These are phyloP conservation scores for Neopestalotiopsis sp. DNA, from an alignment of 2,329 filamentous ascomycete species.

Conservation along the genomic window DNA sequence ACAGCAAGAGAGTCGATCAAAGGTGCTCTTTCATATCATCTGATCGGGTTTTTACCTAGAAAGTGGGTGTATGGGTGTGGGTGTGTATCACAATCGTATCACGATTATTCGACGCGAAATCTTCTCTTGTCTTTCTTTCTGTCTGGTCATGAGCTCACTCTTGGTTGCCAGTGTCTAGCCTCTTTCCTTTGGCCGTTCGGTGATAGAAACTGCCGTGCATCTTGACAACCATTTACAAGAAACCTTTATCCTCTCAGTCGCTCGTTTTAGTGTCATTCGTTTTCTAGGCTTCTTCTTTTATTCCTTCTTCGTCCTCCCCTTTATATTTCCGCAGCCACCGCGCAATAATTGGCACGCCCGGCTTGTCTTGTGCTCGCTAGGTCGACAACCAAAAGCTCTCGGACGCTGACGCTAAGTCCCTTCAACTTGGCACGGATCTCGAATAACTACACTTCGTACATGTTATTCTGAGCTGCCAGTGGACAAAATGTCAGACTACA, in stretches of 20 bases:
- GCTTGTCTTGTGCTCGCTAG: no score
- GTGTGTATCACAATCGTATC: slow-evolving; percentile 2
- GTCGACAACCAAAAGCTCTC: no score
- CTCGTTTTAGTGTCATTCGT: background rate
- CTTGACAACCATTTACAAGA: background rate
- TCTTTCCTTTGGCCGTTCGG: background rate
- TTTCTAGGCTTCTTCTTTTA: background rate
- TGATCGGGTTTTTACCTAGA: no score
- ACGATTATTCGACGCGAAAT: background rate
- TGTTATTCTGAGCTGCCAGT: background rate
- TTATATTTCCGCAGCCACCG: no score
- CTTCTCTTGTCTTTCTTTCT: background rate
- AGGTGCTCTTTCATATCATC: background rate
- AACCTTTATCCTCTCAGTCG: background rate
- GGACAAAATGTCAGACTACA: slow-evolving; percentile 18
- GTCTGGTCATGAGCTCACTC: background rate
- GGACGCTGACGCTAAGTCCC: background rate
- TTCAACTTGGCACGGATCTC: background rate
- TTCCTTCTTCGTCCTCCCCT: no score
- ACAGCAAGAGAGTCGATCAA: background rate
- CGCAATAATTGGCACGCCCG: no score
- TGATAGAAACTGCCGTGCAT: background rate
- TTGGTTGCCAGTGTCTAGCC: background rate
- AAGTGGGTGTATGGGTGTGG: background rate
- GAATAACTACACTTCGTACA: background rate